Conservation (phyloP, 2,329 filamentous ascomycete species). For the Rhytidhysteron rufulum region DNA sequence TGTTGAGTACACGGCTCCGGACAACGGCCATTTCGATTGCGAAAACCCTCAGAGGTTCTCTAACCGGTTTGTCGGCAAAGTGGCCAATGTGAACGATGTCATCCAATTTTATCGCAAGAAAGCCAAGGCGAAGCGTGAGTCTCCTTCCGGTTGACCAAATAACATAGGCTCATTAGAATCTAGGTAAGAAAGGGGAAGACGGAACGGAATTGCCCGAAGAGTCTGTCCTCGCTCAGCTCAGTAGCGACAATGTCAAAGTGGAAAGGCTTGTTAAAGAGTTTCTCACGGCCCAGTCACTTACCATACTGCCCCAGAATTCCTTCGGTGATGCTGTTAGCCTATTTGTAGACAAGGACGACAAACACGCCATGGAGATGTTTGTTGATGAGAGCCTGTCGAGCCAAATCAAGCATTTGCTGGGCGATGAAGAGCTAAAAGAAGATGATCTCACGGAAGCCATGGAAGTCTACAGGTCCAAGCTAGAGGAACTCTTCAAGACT, state of each 20-base stretch:
- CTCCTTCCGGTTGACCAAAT: too few relatives aligned
- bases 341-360: slow-evolving; percentile 94
- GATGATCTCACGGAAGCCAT: slow-evolving; percentile 70
- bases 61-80: slow-evolving; percentile 82
- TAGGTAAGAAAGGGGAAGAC: too few relatives aligned
- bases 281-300: slow-evolving; percentile 79
- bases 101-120: slow-evolving; percentile 93
- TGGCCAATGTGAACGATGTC: slow-evolving; percentile 92
- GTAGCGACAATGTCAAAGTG: slow-evolving; percentile 76
- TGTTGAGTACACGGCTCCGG: slow-evolving; percentile 82
- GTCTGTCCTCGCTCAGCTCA: slow-evolving; percentile 57
- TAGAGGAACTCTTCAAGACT: slow-evolving; percentile 67
- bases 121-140: slow-evolving; percentile 42
- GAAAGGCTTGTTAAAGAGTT: slow-evolving; percentile 87
- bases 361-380: slow-evolving; percentile 69
- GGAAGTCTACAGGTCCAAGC: slow-evolving; percentile 64
- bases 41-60: slow-evolving; percentile 97
- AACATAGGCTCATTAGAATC: too few relatives aligned
- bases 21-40: slow-evolving; percentile 80
- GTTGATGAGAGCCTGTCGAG: slow-evolving; percentile 41
- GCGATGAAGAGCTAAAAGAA: slow-evolving; percentile 60
- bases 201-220: slow-evolving; percentile 61
- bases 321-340: slow-evolving; percentile 91
- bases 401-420: slow-evolving; percentile 43
- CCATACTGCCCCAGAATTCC: slow-evolving; percentile 85